Evolutionary conservation across 148 eudicot genomes (phyloP), one percentile per base, ranked within the genome.

Genomic region (Fallopia convolvulus): DNA sequence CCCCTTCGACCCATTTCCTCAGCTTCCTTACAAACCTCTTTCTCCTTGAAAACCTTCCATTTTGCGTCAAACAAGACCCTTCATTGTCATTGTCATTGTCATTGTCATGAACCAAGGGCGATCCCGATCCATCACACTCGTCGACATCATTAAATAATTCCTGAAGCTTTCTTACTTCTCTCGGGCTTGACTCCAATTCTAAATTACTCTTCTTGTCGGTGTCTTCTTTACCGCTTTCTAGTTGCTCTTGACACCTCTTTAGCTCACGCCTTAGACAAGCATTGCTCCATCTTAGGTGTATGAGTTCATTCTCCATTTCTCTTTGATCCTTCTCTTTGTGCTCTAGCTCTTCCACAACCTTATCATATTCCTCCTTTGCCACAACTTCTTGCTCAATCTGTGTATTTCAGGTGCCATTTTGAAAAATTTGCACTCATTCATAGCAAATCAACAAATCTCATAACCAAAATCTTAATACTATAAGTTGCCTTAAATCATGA

Each of bases 1-100:
- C 81, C 58, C 88, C 87, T 74, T 90, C 90, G 18, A 90, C 88
- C 93, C 90, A 90, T 83, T 61, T 88, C 80, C 77, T 88, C 6
- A 90, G 77, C 80, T 85, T 90, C 52, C 73, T 79, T 9, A 88
- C 78, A 41, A 90, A 80, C 82, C 78, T 84, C 40, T 60, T 74
- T 56, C 90, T 80, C 52, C 72, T 90, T 2, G 90, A 83, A 61
- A 61, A 23, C 70, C 70, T 26, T 26, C 70, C 70, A 9, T 26
- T 33, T 30, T 61, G 70, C 11, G 70, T 61, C 70, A 61, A 61
- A 26, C 39, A 2, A 61, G 70, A 26, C 70, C 70, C 39, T 61
- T 26, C 70, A 0, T 11, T 10, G 70, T 26, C 70, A 23, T 10
- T 30, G 70, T 26, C 70, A 23, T 10, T 30, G 23, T 26, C 68